Conservation (phyloP, 2,329 filamentous ascomycete species). For the Clonostachys sp. region DNA sequence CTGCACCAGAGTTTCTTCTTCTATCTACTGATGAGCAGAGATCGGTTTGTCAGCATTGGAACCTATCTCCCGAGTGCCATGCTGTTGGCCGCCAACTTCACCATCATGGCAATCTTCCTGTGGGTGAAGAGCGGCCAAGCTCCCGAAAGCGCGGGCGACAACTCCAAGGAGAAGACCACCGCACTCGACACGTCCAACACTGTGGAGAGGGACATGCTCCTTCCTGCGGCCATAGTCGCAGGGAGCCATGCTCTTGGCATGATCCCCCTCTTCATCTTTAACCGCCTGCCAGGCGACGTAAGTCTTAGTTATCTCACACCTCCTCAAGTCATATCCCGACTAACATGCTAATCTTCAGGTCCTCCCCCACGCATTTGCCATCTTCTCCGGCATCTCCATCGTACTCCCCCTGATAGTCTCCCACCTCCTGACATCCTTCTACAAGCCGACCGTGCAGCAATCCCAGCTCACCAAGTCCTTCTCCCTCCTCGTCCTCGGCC, state of each 20-base stretch:
- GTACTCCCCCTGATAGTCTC: slow-evolving; percentile 55
- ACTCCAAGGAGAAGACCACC: slow-evolving; percentile 21
- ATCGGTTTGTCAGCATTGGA: slow-evolving; percentile 95
- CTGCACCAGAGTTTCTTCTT: slow-evolving; percentile 99
- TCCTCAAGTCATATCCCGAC: neutral
- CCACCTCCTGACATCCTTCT: slow-evolving; percentile 43
- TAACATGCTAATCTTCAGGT: slow-evolving; percentile 33
- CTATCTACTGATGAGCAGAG: slow-evolving; percentile 86
- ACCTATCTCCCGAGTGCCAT: slow-evolving; percentile 98
- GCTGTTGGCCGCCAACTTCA: slow-evolving; percentile 91
- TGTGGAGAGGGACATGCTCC: slow-evolving; percentile 61
- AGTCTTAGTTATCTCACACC: slow-evolving; percentile 16
- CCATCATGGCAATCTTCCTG: slow-evolving; percentile 88
- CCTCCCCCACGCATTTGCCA: slow-evolving; percentile 52
- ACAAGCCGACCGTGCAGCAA: slow-evolving; percentile 59
- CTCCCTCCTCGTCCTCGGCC: slow-evolving; percentile 85
- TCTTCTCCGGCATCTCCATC: slow-evolving; percentile 51
- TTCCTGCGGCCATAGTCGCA: slow-evolving; percentile 70
- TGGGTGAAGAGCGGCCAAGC: slow-evolving; percentile 81
- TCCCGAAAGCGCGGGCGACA: slow-evolving; percentile 5
- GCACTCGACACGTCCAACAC: slow-evolving; percentile 12
- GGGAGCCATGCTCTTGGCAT: slow-evolving; percentile 72
- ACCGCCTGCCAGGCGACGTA: slow-evolving; percentile 64
- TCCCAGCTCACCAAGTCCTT: slow-evolving; percentile 81
- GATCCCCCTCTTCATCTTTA: slow-evolving; percentile 83